These are phyloP conservation scores for Pythium folliculosum DNA, from an alignment of 352 stramenopile genomes.

Conservation along the genomic window DNA sequence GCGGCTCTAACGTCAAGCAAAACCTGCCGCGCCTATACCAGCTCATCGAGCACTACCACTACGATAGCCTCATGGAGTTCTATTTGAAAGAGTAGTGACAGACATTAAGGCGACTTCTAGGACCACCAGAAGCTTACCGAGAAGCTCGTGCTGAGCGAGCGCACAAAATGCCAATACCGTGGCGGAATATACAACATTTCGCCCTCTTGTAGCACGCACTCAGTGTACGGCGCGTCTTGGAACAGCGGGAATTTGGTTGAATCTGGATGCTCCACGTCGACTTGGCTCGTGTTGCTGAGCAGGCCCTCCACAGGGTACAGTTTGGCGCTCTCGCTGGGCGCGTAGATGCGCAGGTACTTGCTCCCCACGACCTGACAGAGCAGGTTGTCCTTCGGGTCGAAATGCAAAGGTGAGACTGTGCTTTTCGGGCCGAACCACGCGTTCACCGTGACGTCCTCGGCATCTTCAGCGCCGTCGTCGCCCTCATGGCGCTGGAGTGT, in stretches of 20 bases:
- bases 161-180: constrained; percentile 88
- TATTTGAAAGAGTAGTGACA: constrained; percentile 38
- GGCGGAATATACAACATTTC: constrained; percentile 90
- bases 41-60: constrained; percentile 83
- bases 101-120: not conserved
- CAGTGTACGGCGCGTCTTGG: constrained; percentile 47
- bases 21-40: constrained; percentile 71
- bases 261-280: constrained; percentile 60
- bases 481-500: constrained; percentile 42
- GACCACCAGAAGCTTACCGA: constrained; percentile 87
- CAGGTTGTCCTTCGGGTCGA: constrained; percentile 90
- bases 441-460: constrained; percentile 65
- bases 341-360: constrained; percentile 86
- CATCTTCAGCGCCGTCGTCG: constrained; percentile 37
- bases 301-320: constrained; percentile 86
- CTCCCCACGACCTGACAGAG: constrained; percentile 83
- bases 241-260: constrained; percentile 59
- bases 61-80: constrained; percentile 76
- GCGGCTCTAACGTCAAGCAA: constrained; percentile 74
- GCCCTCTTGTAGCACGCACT: constrained; percentile 68
- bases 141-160: constrained; percentile 76
- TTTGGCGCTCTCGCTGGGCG: constrained; percentile 59
- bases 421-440: constrained; percentile 83
- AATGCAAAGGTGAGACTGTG: constrained; percentile 88
- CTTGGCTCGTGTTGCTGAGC: constrained; percentile 85